These are phyloP conservation scores for Kwoniella heveanensis DNA, from an alignment of 768 basidiomycete species.

Conservation along the genomic window DNA sequence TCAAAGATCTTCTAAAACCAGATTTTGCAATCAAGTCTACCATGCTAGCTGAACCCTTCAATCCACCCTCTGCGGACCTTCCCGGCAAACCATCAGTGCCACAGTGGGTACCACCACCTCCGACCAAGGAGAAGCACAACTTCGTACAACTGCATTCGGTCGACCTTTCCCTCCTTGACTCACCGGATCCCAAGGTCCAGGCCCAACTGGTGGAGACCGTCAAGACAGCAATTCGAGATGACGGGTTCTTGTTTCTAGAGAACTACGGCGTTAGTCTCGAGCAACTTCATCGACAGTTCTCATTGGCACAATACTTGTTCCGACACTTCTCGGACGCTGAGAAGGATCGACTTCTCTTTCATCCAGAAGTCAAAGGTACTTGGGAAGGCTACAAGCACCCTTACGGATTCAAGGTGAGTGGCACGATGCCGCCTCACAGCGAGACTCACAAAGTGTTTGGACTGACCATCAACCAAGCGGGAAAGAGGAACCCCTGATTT, in stretches of 20 bases:
- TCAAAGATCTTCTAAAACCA: too few species aligned
- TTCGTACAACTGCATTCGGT: conserved; percentile 20
- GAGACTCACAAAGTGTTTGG: too few species aligned
- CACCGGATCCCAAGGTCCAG: conserved; percentile 9
- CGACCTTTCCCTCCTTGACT: conserved; percentile 25
- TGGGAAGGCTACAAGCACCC: conserved; percentile 25
- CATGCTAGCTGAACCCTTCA: background rate
- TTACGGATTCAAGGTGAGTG: conserved; percentile 19
- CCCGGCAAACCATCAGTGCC: conserved; percentile 6
- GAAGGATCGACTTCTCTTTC: conserved; percentile 15
- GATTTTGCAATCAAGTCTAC: too few species aligned
- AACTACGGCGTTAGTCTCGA: conserved; percentile 24
- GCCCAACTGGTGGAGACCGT: conserved; percentile 13
- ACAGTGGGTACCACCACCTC: conserved; percentile 10
- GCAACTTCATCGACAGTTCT: conserved; percentile 24
- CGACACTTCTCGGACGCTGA: conserved; percentile 20
- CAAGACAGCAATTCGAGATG: conserved; percentile 19
- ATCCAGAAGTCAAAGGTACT: conserved; percentile 12
- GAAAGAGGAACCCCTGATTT: background rate
- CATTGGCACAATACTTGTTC: conserved; percentile 22
- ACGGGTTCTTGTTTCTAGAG: conserved; percentile 29
- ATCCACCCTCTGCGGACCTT: conserved; percentile 13
- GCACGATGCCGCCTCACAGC: background rate
- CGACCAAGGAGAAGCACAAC: conserved; percentile 5
- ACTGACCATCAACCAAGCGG: background rate